Base-by-base conservation (phyloP, 108 stramenopile species). In the Fistulifera pelliculosa region DNA sequence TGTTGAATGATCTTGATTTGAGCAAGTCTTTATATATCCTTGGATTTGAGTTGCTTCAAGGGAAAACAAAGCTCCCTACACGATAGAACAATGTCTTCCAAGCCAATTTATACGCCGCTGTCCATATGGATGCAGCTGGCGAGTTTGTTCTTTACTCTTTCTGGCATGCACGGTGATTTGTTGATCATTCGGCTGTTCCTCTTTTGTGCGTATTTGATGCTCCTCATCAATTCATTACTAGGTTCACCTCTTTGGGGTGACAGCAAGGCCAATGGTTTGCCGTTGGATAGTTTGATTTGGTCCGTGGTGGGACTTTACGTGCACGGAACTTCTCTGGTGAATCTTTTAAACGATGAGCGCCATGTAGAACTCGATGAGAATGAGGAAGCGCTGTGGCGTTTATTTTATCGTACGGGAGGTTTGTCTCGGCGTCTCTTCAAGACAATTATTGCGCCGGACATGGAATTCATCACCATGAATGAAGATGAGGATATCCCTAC, bases 341-440 rank as follows among this genome's bases (percentile, higher is more conserved):
- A 40, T 24, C 41, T 68, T 16, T n/a, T 68, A 1, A 16, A 31
- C n/a, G 61, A 69, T 49, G 61, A 69, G 25, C 47, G 44, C 10
- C 13, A 25, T 1, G 49, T 62, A 4, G 25, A 27, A 19, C 22
- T 69, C 18, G 47, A 24, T 12, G 66, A 61, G 1, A 61, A 69
- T 13, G 61, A 62, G 25, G 56, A 43, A 6, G 61, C 68, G 1
- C 40, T 70, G 26, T 70, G 69, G 69, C 27, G 69, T 15, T 39
- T 70, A 38, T 58, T 70, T 22, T 70, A 70, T 44, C 54, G 69
- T 41, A 58, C 54, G 3, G 62, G 63, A 41, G 69, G 69, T 6
- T 15, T 70, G 6, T 64, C 63, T 7, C 16, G 56, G 22, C 45
- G 35, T 28, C 15, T 64, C 2, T 70, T 69, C 40, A 26, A 62